Conservation (phyloP, 2,329 filamentous ascomycete species). For the Diaporthe helianthi region DNA sequence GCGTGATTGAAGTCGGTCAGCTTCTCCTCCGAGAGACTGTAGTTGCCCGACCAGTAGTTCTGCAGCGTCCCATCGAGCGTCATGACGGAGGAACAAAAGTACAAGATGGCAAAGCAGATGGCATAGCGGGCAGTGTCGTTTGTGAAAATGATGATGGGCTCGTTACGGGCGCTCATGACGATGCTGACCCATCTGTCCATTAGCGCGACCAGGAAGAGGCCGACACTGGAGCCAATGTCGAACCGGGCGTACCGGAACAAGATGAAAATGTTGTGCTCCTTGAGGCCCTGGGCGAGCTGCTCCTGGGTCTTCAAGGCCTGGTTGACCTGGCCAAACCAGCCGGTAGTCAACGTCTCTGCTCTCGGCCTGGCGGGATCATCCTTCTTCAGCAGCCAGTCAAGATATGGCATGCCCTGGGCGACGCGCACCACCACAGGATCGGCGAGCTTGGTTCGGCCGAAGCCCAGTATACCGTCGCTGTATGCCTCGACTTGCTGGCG, state of each 20-base stretch:
- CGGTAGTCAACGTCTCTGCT: constrained; percentile 43
- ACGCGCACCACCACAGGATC: constrained; percentile 39
- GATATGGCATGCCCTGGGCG: constrained; percentile 43
- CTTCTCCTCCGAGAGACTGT: constrained; percentile 45
- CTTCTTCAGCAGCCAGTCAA: constrained; percentile 47
- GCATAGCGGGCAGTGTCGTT: constrained; percentile 44
- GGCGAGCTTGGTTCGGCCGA: constrained; percentile 26
- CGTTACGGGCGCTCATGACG: constrained; percentile 43
- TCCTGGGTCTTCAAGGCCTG: constrained; percentile 45
- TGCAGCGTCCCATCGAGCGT: constrained; percentile 46
- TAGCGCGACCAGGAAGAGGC: constrained; percentile 47
- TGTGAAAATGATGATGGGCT: constrained; percentile 42
- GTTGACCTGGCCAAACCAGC: constrained; percentile 47
- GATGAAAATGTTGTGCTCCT: constrained; percentile 48
- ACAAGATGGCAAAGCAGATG: constrained; percentile 48
- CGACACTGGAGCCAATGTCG: constrained; percentile 47
- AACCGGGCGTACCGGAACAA: constrained; percentile 46
- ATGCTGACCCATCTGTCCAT: constrained; percentile 49
- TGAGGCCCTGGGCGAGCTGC: constrained; percentile 45
- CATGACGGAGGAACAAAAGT: constrained; percentile 49
- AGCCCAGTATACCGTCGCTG: constrained; percentile 29
- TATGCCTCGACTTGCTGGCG: constrained; percentile 46
- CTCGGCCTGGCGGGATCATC: constrained; percentile 40
- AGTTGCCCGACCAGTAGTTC: constrained; percentile 46
- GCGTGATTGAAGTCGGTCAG: constrained; percentile 42